Evolutionary conservation across 176 grass and related monocot genomes (phyloP).

Genomic region (Stipa capillata): DNA sequence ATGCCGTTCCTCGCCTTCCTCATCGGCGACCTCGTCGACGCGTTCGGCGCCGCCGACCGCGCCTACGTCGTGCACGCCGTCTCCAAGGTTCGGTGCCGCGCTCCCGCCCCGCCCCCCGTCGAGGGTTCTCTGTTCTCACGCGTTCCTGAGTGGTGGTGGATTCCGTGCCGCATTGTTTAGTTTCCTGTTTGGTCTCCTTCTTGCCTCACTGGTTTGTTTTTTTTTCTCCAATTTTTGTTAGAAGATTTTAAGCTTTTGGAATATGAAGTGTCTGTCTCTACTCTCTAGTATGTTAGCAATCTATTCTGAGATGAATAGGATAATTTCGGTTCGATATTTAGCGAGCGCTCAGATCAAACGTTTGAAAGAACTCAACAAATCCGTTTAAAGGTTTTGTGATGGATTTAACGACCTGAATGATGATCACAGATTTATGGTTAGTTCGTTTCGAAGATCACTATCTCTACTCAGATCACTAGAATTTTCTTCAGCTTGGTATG

Average conservation of each 20-base stretch:
- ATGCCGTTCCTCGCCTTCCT: conserved; percentile 38
- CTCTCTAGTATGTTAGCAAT: neutral
- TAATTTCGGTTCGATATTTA: neutral
- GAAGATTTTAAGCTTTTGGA: conserved; percentile 1
- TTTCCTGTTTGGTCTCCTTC: neutral
- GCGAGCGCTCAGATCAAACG: neutral
- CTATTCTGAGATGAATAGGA: neutral
- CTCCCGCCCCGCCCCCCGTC: neutral
- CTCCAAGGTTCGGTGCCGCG: conserved; percentile 16
- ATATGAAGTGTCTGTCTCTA: conserved; percentile 8
- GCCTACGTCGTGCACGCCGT: conserved; percentile 22
- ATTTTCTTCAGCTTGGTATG: neutral
- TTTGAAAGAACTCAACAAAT: neutral
- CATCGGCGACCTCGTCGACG: conserved; percentile 31
- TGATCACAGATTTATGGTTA: neutral
- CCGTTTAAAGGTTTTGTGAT: neutral
- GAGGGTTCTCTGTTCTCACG: neutral
- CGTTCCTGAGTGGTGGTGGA: neutral
- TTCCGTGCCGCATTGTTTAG: neutral
- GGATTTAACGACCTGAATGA: neutral
- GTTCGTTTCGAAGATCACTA: neutral
- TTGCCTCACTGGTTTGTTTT: neutral
- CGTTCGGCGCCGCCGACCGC: conserved; percentile 19
- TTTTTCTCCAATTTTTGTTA: neutral
- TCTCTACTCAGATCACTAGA: too few relatives aligned